Percentiles rank a stretch among this genome's conserved stretches.
phyloP scores from a whole-genome alignment of 2,329 filamentous ascomycete species.

The Xylariaceae sp. region DNA sequence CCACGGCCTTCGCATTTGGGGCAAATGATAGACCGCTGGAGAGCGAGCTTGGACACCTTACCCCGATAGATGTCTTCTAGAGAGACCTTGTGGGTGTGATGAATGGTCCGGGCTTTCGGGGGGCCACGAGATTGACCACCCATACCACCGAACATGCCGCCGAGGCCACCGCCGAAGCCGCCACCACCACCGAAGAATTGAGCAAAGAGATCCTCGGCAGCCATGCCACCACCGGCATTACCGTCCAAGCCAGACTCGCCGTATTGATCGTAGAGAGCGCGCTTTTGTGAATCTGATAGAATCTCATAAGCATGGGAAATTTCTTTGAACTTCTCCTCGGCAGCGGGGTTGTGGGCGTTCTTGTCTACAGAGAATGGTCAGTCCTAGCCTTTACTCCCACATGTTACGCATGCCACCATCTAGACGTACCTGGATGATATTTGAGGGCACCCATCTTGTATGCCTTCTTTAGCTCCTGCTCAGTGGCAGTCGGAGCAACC shows the following conservation, averaged over 20 bases:
- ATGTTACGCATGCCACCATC: background rate
- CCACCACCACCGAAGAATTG: conserved; percentile 89
- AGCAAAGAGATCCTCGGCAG: conserved; percentile 90
- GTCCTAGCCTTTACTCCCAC: background rate
- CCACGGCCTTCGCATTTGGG: conserved; percentile 88
- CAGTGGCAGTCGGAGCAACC: conserved; percentile 73
- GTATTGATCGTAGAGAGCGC: conserved; percentile 91
- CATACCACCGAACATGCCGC: conserved; percentile 69
- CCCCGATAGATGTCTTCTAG: conserved; percentile 97
- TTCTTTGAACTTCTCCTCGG: conserved; percentile 98
- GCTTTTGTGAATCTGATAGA: conserved; percentile 87
- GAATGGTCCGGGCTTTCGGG: conserved; percentile 85
- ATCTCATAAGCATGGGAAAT: conserved; percentile 93
- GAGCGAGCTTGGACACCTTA: conserved; percentile 93
- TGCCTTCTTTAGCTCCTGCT: conserved; percentile 83
- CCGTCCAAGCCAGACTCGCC: conserved; percentile 94
- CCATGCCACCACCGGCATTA: conserved; percentile 79
- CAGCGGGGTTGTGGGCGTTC: conserved; percentile 87
- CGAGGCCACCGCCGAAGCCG: conserved; percentile 66
- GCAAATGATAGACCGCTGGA: conserved; percentile 97
- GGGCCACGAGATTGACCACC: conserved; percentile 77
- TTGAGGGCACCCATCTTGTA: conserved; percentile 81
- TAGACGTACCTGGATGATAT: conserved; percentile 68
- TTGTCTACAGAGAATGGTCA: conserved; percentile 59
- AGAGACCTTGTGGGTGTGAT: conserved; percentile 97